These are phyloP conservation scores for Cardamine resedifolia DNA, from an alignment of 345 rosid species.

Conservation along the genomic window DNA sequence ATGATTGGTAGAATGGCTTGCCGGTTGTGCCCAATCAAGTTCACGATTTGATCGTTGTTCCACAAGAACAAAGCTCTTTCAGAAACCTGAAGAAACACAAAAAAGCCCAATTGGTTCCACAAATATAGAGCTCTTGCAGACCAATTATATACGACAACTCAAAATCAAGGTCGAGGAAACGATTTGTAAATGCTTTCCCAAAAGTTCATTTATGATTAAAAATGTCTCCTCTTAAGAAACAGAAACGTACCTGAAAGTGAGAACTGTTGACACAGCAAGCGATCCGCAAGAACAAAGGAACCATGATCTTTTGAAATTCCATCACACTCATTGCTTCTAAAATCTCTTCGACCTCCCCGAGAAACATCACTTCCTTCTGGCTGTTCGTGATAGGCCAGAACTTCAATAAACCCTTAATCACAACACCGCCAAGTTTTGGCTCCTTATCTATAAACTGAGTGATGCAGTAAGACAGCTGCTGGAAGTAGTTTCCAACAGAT, in stretches of 20 bases:
- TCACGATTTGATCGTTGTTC: conserved; percentile 90
- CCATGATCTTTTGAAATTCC: conserved; percentile 82
- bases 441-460: conserved; percentile 89
- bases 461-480: conserved; percentile 70
- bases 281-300: conserved; percentile 70
- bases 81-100: conserved; percentile 67
- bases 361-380: conserved; percentile 90
- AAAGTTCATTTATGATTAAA: neutral
- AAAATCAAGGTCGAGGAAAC: neutral
- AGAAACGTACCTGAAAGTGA: conserved; percentile 75
- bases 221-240: neutral
- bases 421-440: conserved; percentile 61
- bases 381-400: conserved; percentile 85
- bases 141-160: neutral
- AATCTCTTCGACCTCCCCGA: conserved; percentile 82
- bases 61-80: conserved; percentile 86
- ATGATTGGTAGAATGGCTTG: conserved; percentile 63
- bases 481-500: conserved; percentile 72
- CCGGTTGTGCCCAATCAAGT: conserved; percentile 68
- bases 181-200: neutral
- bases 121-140: neutral
- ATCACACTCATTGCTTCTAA: conserved; percentile 65
- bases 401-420: conserved; percentile 70
- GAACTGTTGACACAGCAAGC: conserved; percentile 76
- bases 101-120: neutral